A percentile compares a stretch with the other conserved stretches of the same genome.
These are phyloP conservation scores for Botrytis tulipae DNA, from an alignment of 2,329 filamentous ascomycete species.

Conservation along the genomic window DNA sequence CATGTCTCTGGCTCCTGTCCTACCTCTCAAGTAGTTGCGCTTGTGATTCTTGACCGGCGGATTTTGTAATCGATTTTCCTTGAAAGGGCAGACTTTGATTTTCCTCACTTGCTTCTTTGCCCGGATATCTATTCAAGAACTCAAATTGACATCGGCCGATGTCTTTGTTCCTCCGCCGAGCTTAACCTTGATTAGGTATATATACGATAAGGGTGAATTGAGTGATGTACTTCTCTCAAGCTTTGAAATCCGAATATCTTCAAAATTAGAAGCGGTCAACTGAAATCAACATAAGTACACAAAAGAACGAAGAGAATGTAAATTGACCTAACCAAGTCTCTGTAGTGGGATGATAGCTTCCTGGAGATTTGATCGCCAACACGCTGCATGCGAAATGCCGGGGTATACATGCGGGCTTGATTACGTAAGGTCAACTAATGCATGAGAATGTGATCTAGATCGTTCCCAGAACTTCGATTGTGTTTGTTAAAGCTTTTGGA, in stretches of 20 bases:
- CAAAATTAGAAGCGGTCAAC: background rate
- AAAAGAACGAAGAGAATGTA: background rate
- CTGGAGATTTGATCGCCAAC: background rate
- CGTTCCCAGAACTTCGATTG: background rate
- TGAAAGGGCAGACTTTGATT: background rate
- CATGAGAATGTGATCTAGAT: constrained; percentile 7
- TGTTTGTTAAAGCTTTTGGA: background rate
- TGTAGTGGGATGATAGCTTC: too few relatives aligned
- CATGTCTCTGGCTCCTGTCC: background rate
- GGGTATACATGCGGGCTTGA: background rate
- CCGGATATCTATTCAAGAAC: background rate
- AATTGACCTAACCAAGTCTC: background rate
- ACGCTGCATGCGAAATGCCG: background rate
- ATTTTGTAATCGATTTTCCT: background rate
- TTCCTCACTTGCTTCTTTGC: background rate
- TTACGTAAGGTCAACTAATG: background rate
- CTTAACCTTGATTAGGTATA: background rate
- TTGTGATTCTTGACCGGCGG: background rate
- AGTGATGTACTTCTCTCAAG: background rate
- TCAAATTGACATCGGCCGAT: background rate
- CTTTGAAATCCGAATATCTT: background rate
- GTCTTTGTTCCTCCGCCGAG: constrained; percentile 9
- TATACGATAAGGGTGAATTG: background rate
- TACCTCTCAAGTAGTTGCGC: background rate
- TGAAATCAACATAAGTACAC: background rate